Base-by-base conservation (phyloP, 73 alveolate genomes). In the Paramecium bursaria region DNA sequence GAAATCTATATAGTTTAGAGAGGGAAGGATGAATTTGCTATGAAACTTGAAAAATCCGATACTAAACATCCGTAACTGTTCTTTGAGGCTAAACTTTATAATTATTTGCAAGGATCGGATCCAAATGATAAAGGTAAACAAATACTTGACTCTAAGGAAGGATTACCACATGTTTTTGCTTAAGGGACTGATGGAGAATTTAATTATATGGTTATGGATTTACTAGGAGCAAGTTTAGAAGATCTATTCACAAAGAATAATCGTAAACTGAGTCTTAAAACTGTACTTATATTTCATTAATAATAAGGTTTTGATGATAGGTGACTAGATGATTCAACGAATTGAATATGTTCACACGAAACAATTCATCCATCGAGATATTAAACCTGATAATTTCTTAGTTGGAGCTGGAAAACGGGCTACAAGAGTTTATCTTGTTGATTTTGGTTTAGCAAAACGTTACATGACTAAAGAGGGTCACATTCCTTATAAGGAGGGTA, bases 191-290 rank as follows among this genome's bases (percentile, higher is more conserved):
- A 87, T 25, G 95, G 95, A 39, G 98, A 91, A 46, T 91, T 88
- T 73, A 93, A 93, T 79, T 86, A 90, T 74, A 87, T 93, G 88
- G 96, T 93, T n/a, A 93, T 93, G 92, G 96, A 93, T 46, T 77
- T 94, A 75, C 90, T 96, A 73, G 99, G 99, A 3, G 97, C 98
- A 14, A 87, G 94, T 33, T 85, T 96, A 48, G 98, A 95, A 47
- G 94, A 91, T 50, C 88, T 94, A 31, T 94, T 94, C 54, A 75
- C 82, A 33, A 91, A 85, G 48, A 92, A 91, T 29, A 88, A 75
- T 13, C 53, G 73, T 17, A 85, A 79, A 23, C 57, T 85, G 7
- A 44, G 79, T 21, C 48, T 74, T 4, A 57, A 85, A 31, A 85
- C 93, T 1, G 89, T 75, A 50, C 42, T 49, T 9, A 22, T 15